A percentile compares a stretch with the other conserved stretches of the same genome.
phyloP scores from a whole-genome alignment of 768 basidiomycete genomes.

The Hortiboletus flavorubellus region DNA sequence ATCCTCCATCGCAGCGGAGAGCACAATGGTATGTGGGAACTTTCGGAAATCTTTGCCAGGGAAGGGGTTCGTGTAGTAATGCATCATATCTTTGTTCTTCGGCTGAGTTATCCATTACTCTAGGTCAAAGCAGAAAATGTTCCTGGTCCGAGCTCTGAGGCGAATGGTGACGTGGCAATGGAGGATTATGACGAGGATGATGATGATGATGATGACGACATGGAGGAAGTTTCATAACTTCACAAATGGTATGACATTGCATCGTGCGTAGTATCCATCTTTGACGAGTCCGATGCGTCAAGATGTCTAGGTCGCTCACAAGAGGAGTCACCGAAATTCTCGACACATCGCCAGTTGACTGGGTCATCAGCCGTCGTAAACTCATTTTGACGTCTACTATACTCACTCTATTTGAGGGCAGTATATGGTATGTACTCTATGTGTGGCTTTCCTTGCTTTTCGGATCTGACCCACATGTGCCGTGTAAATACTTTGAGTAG shows the following conservation, averaged over 20 bases:
- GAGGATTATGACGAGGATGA: constrained; percentile 47
- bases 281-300: neutral
- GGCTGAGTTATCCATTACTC: constrained; percentile 2
- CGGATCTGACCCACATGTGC: no score
- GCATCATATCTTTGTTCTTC: neutral
- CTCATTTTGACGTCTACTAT: no score
- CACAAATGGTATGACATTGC: neutral
- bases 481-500: no score
- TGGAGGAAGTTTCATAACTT: constrained; percentile 66
- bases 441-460: no score
- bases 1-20: constrained; percentile 77
- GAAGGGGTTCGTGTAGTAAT: constrained; percentile 44
- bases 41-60: constrained; percentile 70
- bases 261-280: neutral
- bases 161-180: constrained; percentile 26
- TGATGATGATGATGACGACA: constrained; percentile 59
- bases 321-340: no score
- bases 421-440: no score
- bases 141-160: constrained; percentile 35
- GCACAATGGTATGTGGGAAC: constrained; percentile 75
- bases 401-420: no score
- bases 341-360: no score
- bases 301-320: no score
- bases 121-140: constrained; percentile 48
- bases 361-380: no score